A percentile compares a stretch with the other conserved stretches of the same genome.
phyloP scores from a whole-genome alignment of 2,329 filamentous ascomycete species.

The Curvularia sp. region DNA sequence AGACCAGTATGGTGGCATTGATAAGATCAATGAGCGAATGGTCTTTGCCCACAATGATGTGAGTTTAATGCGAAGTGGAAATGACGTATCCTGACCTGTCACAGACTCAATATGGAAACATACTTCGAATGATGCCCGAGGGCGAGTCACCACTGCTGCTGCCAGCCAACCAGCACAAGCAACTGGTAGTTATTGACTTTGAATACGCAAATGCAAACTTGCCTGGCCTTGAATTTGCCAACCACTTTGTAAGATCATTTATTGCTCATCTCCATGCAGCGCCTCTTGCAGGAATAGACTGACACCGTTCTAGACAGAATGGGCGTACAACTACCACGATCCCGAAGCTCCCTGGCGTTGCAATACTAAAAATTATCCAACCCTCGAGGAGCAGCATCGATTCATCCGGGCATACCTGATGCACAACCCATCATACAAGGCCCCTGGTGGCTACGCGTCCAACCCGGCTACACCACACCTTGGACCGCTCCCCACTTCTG shows the following conservation, averaged over 20 bases:
- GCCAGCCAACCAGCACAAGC: conserved; percentile 92
- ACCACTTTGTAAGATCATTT: conserved; percentile 76
- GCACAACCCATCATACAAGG: conserved; percentile 74
- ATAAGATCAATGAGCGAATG: conserved; percentile 73
- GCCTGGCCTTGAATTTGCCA: conserved; percentile 89
- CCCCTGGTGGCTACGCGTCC: conserved; percentile 60
- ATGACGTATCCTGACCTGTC: conserved; percentile 16
- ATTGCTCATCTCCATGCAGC: not conserved
- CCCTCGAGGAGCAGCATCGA: conserved; percentile 77
- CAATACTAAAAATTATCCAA: conserved; percentile 75
- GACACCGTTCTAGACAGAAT: conserved; percentile 69
- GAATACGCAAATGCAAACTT: conserved; percentile 94
- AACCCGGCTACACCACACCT: conserved; percentile 51
- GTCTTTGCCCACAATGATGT: conserved; percentile 99
- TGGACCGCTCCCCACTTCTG: conserved; percentile 39
- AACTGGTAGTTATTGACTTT: conserved; percentile 96
- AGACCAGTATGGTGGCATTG: conserved; percentile 70
- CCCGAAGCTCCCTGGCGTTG: conserved; percentile 69
- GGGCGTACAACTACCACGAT: conserved; percentile 97
- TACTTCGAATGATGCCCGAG: conserved; percentile 76
- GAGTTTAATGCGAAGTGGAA: conserved; percentile 46
- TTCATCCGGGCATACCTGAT: conserved; percentile 88
- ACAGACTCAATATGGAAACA: conserved; percentile 97
- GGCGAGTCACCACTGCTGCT: conserved; percentile 83
- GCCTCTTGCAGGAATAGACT: not conserved